phyloP scores from a whole-genome alignment of 1,139 yeast genomes.

The Starmera stellimalicola region DNA sequence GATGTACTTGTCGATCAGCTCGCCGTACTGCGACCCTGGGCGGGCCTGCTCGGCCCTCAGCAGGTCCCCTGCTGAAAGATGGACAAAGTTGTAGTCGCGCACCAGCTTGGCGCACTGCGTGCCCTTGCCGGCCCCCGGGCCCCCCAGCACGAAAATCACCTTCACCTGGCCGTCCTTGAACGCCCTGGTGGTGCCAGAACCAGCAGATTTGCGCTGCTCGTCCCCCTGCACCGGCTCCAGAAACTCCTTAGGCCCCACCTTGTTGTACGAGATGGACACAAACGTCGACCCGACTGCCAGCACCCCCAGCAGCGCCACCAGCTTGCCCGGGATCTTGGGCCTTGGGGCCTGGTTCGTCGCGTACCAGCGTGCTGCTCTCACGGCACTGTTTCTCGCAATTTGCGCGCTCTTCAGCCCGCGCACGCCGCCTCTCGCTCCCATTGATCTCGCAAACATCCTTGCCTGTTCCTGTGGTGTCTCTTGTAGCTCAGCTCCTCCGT shows the following conservation, averaged over 20 bases:
- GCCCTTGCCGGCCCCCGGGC: slow-evolving; percentile 90
- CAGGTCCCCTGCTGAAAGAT: slow-evolving; percentile 90
- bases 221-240: slow-evolving; percentile 28
- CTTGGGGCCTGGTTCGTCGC: too few species aligned
- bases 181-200: slow-evolving; percentile 20
- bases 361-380: too few species aligned
- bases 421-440: too few species aligned
- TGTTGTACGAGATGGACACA: slow-evolving; percentile 34
- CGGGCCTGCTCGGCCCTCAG: slow-evolving; percentile 86
- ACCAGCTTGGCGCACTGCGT: slow-evolving; percentile 90
- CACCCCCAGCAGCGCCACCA: slow-evolving; percentile 21
- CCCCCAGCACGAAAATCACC: slow-evolving; percentile 83
- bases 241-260: slow-evolving; percentile 36
- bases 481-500: too few species aligned
- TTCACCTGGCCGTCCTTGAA: slow-evolving; percentile 57
- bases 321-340: slow-evolving; percentile 14
- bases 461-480: too few species aligned
- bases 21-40: slow-evolving; percentile 76
- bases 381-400: too few species aligned
- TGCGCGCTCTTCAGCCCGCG: too few species aligned
- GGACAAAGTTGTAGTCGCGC: slow-evolving; percentile 70
- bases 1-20: slow-evolving; percentile 73
- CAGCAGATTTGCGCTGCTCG: slow-evolving; percentile 5
- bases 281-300: slow-evolving; percentile 38
- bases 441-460: too few species aligned